Evolutionary conservation across 805 yeast genomes (phyloP).

Genomic region (Maudiozyma serrabonitensis): DNA sequence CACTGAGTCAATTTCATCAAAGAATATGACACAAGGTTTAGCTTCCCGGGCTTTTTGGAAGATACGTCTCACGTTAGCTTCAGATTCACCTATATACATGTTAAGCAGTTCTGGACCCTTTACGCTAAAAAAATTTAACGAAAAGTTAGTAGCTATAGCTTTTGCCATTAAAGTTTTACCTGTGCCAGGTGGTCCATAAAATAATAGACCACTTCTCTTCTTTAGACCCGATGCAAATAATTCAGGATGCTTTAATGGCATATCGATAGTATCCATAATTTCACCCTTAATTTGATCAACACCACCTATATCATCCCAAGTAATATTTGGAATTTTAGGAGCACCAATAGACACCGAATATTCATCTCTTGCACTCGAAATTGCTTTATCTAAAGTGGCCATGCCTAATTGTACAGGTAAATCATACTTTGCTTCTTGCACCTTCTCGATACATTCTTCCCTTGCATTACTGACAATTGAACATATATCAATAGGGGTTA

Average conservation of each 20-base stretch:
- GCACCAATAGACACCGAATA: constrained; percentile 95
- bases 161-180: constrained; percentile 94
- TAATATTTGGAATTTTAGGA: constrained; percentile 87
- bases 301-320: constrained; percentile 98
- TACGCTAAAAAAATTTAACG: constrained; percentile 88
- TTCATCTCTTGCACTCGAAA: constrained; percentile 72
- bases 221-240: constrained; percentile 81
- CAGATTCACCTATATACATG: constrained; percentile 98
- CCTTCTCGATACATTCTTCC: constrained; percentile 26
- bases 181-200: constrained; percentile 98
- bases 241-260: constrained; percentile 91
- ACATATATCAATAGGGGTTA: constrained; percentile 72
- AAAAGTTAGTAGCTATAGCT: constrained; percentile 93
- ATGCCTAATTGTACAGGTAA: not conserved
- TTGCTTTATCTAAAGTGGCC: constrained; percentile 30
- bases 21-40: constrained; percentile 93
- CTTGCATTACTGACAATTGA: constrained; percentile 64
- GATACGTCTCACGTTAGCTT: constrained; percentile 90
- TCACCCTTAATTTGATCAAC: constrained; percentile 83
- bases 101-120: constrained; percentile 95
- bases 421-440: too few relatives aligned
- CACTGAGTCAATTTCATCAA: constrained; percentile 94
- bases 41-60: constrained; percentile 95
- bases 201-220: constrained; percentile 86
- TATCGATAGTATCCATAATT: constrained; percentile 87